phyloP scores from a whole-genome alignment of 352 stramenopile genomes.

The Phytophthora constricta region DNA sequence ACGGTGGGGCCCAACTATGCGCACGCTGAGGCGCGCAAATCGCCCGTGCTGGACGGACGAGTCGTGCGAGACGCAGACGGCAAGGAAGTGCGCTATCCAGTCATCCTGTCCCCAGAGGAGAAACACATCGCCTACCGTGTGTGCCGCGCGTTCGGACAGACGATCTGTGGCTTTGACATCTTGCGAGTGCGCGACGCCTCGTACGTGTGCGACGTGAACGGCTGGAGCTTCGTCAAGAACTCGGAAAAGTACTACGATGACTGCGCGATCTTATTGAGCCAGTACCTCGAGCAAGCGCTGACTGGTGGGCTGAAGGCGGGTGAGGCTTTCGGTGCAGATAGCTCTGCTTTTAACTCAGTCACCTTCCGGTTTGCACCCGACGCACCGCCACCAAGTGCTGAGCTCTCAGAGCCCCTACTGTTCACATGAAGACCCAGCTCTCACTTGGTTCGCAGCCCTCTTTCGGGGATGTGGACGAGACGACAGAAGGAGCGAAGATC shows the following conservation, averaged over 20 bases:
- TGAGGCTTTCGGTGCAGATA: constrained; percentile 61
- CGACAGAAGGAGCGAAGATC: constrained; percentile 29
- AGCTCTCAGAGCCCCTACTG: constrained; percentile 69
- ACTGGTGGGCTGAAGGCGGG: constrained; percentile 33
- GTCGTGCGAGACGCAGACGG: constrained; percentile 97
- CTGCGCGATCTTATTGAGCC: constrained; percentile 93
- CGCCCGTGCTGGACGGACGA: constrained; percentile 98
- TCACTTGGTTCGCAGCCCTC: constrained; percentile 19
- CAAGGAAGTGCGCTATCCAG: constrained; percentile 99
- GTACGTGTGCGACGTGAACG: constrained; percentile 99
- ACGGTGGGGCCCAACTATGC: constrained; percentile 98
- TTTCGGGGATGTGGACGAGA: constrained; percentile 23
- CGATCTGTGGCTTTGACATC: constrained; percentile 99
- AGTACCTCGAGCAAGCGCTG: constrained; percentile 79
- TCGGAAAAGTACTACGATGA: constrained; percentile 99
- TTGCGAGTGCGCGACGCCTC: constrained; percentile 91
- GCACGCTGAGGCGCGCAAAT: constrained; percentile 99
- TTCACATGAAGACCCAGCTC: constrained; percentile 32
- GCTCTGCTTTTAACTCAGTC: constrained; percentile 63
- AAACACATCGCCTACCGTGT: constrained; percentile 98
- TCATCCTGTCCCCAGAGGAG: constrained; percentile 98
- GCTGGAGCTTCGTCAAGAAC: constrained; percentile 99
- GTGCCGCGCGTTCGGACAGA: constrained; percentile 81
- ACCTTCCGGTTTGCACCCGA: constrained; percentile 68
- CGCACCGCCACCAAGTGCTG: constrained; percentile 42